Evolutionary conservation across 2,329 filamentous ascomycete species (phyloP), one percentile per base, ranked within the genome.

Genomic region (Sporothrix globosa): DNA sequence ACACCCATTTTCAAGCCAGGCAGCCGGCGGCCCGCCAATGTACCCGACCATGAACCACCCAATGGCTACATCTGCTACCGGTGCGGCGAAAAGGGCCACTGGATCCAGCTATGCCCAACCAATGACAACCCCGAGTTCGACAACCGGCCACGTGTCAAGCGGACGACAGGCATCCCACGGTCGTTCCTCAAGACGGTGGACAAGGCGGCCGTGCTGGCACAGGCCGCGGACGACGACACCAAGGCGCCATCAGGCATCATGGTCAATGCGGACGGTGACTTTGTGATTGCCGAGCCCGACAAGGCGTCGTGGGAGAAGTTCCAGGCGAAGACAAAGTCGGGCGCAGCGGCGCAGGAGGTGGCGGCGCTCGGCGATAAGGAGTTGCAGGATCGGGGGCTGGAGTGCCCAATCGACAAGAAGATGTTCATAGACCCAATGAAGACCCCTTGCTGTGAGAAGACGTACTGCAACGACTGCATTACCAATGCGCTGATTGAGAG

Each of bases 401-500:
- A 96, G 81, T 99, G 96, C 85, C 87, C 93, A 75, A 91, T 98
- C 86, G 96, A 98, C 89, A 96, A 96, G 83, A 94, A 92, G 82
- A 91, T 97, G 87, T 97, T 98, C 83, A 90, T 96, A 89, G 93
- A 97, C 81, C 95, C 96, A 87, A 96, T 96, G 87, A 97, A 97
- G 88, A 98, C 96, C 79, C 95, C 96, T 75, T 99, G 96, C 88
- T 99, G 96, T 86, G 88, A 92, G 83, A 96, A 92, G 87, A 97
- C 94, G 79, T 99, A 97, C 86, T 99, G 96, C 87, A 96, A 96
- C 88, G 93, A 97, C 81, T 99, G 96, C 91, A 97, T 99, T 83
- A 96, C 96, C 80, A 97, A 97, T 88, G 92, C 94, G 82, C 90
- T 99, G 82, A 95, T 97, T 83, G 94, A 98, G 85, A 96, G 91